phyloP scores from a whole-genome alignment of 306 rosid genomes.

The Quercus parvula region DNA sequence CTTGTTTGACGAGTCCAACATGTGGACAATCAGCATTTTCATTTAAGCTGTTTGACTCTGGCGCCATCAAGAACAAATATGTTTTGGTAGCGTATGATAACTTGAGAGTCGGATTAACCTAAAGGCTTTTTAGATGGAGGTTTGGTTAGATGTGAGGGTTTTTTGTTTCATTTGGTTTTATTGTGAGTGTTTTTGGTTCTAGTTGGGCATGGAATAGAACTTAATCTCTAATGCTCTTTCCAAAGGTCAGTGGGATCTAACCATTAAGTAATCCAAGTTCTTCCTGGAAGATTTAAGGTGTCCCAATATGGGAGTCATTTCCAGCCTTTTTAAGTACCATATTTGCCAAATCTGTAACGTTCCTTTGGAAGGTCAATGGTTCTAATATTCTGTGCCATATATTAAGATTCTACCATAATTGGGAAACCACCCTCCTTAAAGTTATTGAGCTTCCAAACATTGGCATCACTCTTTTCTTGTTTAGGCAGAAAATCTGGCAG shows the following conservation, averaged over 20 bases:
- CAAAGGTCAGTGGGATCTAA: no score
- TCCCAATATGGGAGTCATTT: slow-evolving; percentile 14
- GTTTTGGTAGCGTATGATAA: no score
- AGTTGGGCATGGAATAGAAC: no score
- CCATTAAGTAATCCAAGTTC: no score
- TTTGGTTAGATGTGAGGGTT: no score
- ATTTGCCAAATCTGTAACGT: neutral
- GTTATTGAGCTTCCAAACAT: neutral
- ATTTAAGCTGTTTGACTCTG: slow-evolving; percentile 24
- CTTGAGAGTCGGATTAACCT: no score
- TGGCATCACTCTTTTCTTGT: neutral
- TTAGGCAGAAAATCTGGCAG: no score
- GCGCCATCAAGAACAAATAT: slow-evolving; percentile 13
- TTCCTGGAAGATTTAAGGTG: neutral
- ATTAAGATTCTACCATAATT: neutral
- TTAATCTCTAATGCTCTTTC: no score
- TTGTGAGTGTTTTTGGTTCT: no score
- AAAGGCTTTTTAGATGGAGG: no score
- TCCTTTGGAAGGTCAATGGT: neutral
- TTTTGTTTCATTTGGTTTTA: no score
- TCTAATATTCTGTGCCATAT: neutral
- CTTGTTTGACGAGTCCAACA: slow-evolving; percentile 11
- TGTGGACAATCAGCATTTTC: slow-evolving; percentile 26
- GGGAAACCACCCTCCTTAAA: neutral
- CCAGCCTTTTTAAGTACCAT: slow-evolving; percentile 10